These are phyloP conservation scores for Durio zibethinus DNA, from an alignment of 345 rosid genomes.

Conservation along the genomic window DNA sequence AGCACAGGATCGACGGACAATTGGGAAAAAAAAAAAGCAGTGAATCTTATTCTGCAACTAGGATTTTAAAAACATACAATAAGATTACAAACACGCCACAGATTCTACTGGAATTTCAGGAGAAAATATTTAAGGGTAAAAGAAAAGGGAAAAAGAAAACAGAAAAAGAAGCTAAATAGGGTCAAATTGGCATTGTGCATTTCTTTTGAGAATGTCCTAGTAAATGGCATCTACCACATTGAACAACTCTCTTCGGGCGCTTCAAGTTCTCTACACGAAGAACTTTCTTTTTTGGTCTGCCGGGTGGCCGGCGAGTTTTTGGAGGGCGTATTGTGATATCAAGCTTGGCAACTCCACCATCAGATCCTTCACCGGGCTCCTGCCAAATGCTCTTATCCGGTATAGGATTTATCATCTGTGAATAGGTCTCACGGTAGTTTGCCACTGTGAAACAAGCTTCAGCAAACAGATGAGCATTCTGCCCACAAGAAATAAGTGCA, in stretches of 20 bases:
- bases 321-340: slow-evolving; percentile 73
- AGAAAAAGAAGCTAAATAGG: slow-evolving; percentile 16
- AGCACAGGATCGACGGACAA: background rate
- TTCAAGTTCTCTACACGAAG: slow-evolving; percentile 88
- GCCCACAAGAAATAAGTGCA: slow-evolving; percentile 90
- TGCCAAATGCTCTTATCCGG: slow-evolving; percentile 71
- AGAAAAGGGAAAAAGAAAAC: background rate
- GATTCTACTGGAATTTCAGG: slow-evolving; percentile 22
- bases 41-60: slow-evolving; percentile 25
- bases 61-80: slow-evolving; percentile 29
- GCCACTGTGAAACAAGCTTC: slow-evolving; percentile 82
- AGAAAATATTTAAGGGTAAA: slow-evolving; percentile 3
- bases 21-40: slow-evolving; percentile 9
- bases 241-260: slow-evolving; percentile 93
- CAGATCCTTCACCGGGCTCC: slow-evolving; percentile 52
- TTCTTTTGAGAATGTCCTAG: slow-evolving; percentile 99
- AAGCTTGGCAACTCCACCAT: slow-evolving; percentile 52
- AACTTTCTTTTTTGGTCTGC: slow-evolving; percentile 91
- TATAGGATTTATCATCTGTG: slow-evolving; percentile 61
- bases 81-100: slow-evolving; percentile 35
- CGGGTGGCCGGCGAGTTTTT: slow-evolving; percentile 94
- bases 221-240: slow-evolving; percentile 96
- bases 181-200: slow-evolving; percentile 82
- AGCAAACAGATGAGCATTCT: slow-evolving; percentile 68
- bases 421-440: slow-evolving; percentile 72